phyloP scores from a whole-genome alignment of 2,329 filamentous ascomycete genomes.

The Pseudopyricularia javanii region DNA sequence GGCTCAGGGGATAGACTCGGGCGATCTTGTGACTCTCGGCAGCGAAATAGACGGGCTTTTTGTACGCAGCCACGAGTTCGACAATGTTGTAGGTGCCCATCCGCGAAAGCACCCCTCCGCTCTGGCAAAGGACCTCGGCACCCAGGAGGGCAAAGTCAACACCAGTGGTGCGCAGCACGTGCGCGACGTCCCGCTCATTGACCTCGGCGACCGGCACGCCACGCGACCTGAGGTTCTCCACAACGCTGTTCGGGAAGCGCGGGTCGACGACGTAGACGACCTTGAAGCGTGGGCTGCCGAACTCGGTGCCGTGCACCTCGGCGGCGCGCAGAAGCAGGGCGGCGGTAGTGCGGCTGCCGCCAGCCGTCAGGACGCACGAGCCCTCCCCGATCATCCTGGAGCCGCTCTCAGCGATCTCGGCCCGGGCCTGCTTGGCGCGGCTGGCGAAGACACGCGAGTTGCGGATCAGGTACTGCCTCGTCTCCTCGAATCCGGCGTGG shows the following conservation, averaged over 20 bases:
- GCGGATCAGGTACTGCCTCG: slow-evolving; percentile 69
- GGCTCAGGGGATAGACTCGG: slow-evolving; percentile 68
- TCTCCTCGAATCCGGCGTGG: slow-evolving; percentile 61
- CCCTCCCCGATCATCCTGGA: slow-evolving; percentile 68
- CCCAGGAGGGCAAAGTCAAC: slow-evolving; percentile 58
- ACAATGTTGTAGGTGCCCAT: slow-evolving; percentile 83
- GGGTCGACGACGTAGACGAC: slow-evolving; percentile 68
- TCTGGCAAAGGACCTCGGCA: slow-evolving; percentile 82
- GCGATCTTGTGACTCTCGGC: slow-evolving; percentile 97
- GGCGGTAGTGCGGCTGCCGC: slow-evolving; percentile 74
- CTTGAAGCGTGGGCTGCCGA: slow-evolving; percentile 55
- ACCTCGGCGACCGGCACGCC: slow-evolving; percentile 79
- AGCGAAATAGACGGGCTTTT: slow-evolving; percentile 70
- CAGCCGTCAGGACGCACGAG: slow-evolving; percentile 77
- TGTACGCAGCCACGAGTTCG: slow-evolving; percentile 57
- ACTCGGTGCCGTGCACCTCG: slow-evolving; percentile 39
- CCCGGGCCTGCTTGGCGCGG: slow-evolving; percentile 72
- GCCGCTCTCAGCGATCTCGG: slow-evolving; percentile 71
- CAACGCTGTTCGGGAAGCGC: slow-evolving; percentile 19
- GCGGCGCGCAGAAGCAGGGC: slow-evolving; percentile 64
- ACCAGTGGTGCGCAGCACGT: slow-evolving; percentile 53
- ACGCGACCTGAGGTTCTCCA: slow-evolving; percentile 59
- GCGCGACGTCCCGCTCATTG: slow-evolving; percentile 62
- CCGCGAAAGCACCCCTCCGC: slow-evolving; percentile 82
- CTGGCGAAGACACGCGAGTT: slow-evolving; percentile 82